Evolutionary conservation across 2,329 filamentous ascomycete species (phyloP), one percentile per base, ranked within the genome.

Genomic region (Dothiorella sarmentorum): DNA sequence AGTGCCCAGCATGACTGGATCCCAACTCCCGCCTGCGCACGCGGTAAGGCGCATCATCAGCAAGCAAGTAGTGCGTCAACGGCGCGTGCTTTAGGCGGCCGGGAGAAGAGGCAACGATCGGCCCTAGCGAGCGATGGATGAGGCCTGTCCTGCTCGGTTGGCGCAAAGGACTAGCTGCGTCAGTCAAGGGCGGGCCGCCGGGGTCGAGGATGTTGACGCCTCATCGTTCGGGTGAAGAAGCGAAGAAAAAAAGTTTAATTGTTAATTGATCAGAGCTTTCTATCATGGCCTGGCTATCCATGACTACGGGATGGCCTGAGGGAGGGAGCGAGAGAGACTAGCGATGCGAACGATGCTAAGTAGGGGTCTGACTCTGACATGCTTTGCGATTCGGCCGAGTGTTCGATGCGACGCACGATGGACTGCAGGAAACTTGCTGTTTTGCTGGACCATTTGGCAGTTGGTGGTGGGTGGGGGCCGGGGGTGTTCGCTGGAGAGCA

Each of bases 301-400:
- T 13, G 31, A 37, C n/a, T 51, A 20, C 13, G 29, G 20, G 29
- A 51, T 26, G 45, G 45, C 45, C 29, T 37, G 45, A 49, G 27
- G 24, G 26, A 9, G 42, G 13, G n/a, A 7, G 13, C 40, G 17
- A 18, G 37, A 13, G 6, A 17, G 49, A 22, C 49, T 40, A 52
- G 49, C 22, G 22, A 38, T 52, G 49, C 49, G 49, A 52, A 52
- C 49, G 33, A n/a, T n/a, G n/a, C n/a, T n/a, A n/a, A n/a, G n/a
- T n/a, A n/a, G n/a, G n/a, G n/a, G n/a, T n/a, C n/a, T n/a, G n/a
- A n/a, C n/a, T n/a, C 33, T 27, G 33, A n/a, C 24, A n/a, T 20
- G 31, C 13, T 17, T 4, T 13, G 33, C 20, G 15, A 22, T 38
- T 52, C 33, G 49, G 35, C 49, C 33, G 33, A 52, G 35, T 13